A percentile compares a stretch with the other conserved stretches of the same genome.
phyloP scores from a whole-genome alignment of 345 rosid species.

The Eucalyptus marginata region DNA sequence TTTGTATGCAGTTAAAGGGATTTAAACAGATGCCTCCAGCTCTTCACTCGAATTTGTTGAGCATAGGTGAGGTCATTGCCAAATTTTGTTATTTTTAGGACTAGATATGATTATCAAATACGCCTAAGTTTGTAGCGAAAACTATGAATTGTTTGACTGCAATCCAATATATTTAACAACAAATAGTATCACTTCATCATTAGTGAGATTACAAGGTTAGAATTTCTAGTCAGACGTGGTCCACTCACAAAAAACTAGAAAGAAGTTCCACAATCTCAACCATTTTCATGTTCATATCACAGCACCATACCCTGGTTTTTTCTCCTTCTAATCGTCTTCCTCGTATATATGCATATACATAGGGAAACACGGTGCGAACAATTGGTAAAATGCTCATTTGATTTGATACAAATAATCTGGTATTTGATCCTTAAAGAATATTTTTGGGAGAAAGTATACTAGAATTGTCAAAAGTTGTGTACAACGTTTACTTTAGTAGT shows the following conservation, averaged over 20 bases:
- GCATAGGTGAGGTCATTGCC: not conserved
- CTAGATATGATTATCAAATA: not conserved
- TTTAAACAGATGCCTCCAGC: not conserved
- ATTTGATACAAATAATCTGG: not conserved
- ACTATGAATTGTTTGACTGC: not conserved
- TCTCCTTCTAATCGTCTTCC: not conserved
- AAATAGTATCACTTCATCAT: not conserved
- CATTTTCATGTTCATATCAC: not conserved
- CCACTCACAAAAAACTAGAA: not conserved
- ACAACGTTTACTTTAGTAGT: accelerated
- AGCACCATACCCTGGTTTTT: not conserved
- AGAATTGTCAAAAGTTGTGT: no score
- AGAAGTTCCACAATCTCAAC: not conserved
- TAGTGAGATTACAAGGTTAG: not conserved
- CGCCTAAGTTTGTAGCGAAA: not conserved
- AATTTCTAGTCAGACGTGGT: not conserved
- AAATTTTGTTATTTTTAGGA: not conserved
- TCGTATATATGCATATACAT: not conserved
- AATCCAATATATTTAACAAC: not conserved
- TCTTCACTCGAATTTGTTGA: not conserved
- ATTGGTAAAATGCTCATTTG: not conserved
- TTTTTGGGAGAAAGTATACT: not conserved
- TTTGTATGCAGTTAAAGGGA: not conserved
- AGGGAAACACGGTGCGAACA: not conserved
- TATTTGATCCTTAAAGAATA: not conserved